Conservation (phyloP, 202 grass and related monocot species). For the Carex arenaria region DNA sequence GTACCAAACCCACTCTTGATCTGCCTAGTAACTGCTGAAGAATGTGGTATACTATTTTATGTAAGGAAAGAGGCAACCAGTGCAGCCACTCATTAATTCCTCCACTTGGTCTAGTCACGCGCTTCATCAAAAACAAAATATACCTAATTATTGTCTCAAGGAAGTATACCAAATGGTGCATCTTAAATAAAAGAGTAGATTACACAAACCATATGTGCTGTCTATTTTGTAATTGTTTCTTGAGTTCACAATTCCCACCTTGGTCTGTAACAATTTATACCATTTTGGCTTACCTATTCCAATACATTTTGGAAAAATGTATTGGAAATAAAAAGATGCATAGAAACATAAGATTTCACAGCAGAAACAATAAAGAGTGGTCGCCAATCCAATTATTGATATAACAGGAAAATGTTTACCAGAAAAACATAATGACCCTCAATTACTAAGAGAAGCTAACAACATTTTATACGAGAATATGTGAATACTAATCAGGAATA, state of each 20-base stretch:
- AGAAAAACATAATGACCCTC: background rate
- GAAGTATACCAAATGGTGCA: background rate
- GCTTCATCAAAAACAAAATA: constrained; percentile 34
- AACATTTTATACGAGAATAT: background rate
- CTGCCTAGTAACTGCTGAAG: constrained; percentile 61
- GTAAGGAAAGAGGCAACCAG: constrained; percentile 72
- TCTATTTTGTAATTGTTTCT: background rate
- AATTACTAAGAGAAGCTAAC: background rate
- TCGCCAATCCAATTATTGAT: background rate
- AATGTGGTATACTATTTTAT: constrained; percentile 56
- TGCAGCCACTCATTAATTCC: constrained; percentile 78
- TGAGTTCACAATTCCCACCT: background rate
- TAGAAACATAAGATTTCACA: background rate
- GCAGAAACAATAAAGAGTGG: background rate
- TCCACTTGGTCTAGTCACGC: constrained; percentile 77
- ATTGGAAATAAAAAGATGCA: background rate
- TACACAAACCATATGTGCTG: background rate
- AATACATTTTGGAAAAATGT: background rate
- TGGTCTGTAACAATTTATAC: background rate
- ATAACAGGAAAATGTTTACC: background rate
- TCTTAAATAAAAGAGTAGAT: background rate
- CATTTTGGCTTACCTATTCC: background rate
- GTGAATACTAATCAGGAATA: background rate
- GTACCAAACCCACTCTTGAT: constrained; percentile 47
- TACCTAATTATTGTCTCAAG: background rate